Percentiles rank a stretch among this genome's conserved stretches.
phyloP scores from a whole-genome alignment of 768 basidiomycete genomes.

The Ephemerocybe angulata region DNA sequence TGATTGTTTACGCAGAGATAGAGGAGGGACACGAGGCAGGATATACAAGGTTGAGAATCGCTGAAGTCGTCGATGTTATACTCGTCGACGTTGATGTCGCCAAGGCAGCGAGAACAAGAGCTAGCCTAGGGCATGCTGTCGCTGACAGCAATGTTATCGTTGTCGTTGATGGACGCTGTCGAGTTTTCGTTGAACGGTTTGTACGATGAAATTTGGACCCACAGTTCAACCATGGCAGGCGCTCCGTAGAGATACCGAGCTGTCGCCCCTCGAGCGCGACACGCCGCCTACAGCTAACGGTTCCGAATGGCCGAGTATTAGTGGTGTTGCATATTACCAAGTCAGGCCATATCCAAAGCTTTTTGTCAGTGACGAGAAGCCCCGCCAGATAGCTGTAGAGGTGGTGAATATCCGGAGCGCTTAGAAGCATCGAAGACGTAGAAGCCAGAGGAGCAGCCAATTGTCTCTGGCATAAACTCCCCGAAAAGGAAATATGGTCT shows the following conservation, averaged over 20 bases:
- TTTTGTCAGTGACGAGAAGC: not conserved
- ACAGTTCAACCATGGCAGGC: not conserved
- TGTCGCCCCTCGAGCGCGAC: not conserved
- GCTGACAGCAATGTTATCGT: not conserved
- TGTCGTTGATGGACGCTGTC: not conserved
- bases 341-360: not conserved
- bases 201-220: no score
- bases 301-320: not conserved
- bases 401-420: not conserved
- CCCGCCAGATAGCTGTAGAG: not conserved
- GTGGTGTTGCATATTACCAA: not conserved
- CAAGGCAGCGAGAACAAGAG: not conserved
- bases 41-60: not conserved
- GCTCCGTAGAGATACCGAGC: not conserved
- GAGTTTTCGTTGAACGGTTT: no score
- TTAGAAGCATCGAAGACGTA: conserved; percentile 4
- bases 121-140: not conserved
- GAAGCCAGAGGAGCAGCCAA: not conserved
- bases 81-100: not conserved
- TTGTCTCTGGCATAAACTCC: not conserved
- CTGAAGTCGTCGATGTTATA: not conserved
- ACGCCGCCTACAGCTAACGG: not conserved
- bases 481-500: not conserved
- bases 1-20: not conserved
- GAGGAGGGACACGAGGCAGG: not conserved